These are phyloP conservation scores for Dimargaris cristalligena DNA, from an alignment of 192 early-diverging fungal genomes.

Conservation along the genomic window DNA sequence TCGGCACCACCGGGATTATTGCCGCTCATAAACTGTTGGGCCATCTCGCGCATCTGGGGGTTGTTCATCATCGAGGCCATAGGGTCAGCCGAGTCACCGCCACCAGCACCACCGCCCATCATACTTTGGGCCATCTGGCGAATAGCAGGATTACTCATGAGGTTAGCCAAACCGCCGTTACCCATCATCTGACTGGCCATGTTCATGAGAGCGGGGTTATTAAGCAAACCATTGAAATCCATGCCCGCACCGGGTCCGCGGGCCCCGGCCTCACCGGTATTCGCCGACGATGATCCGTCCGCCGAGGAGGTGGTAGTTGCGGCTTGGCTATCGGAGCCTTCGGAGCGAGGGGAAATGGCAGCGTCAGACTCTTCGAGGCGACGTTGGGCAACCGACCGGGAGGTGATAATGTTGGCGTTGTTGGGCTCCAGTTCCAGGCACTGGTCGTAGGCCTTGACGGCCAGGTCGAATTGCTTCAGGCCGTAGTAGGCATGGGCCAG, in stretches of 20 bases:
- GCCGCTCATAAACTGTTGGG: slow-evolving; percentile 10
- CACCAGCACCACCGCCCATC: slow-evolving; percentile 17
- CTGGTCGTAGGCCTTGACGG: slow-evolving; percentile 77
- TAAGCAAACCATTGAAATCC: slow-evolving; percentile 70
- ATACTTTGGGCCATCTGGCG: slow-evolving; percentile 45
- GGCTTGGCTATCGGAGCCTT: no score
- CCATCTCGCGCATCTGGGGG: slow-evolving; percentile 18
- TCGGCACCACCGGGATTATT: slow-evolving; percentile 6
- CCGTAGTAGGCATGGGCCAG: slow-evolving; percentile 56
- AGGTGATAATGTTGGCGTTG: slow-evolving; percentile 65
- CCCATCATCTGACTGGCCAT: slow-evolving; percentile 92
- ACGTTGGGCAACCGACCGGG: slow-evolving; percentile 48
- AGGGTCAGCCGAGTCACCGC: slow-evolving; percentile 14
- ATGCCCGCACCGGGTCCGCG: slow-evolving; percentile 45
- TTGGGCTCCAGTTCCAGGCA: slow-evolving; percentile 68
- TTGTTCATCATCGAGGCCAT: slow-evolving; percentile 20
- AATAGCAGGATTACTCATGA: slow-evolving; percentile 86
- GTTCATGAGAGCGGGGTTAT: slow-evolving; percentile 86
- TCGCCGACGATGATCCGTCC: slow-evolving; percentile 3
- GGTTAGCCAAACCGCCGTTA: slow-evolving; percentile 55
- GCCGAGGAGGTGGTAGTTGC: background rate
- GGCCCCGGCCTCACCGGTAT: slow-evolving; percentile 16
- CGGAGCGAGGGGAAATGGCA: no score
- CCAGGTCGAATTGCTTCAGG: slow-evolving; percentile 63
- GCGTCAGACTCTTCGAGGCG: slow-evolving; percentile 23